Conservation (phyloP, 306 rosid genomes). For the Lathyrus aphaca region DNA sequence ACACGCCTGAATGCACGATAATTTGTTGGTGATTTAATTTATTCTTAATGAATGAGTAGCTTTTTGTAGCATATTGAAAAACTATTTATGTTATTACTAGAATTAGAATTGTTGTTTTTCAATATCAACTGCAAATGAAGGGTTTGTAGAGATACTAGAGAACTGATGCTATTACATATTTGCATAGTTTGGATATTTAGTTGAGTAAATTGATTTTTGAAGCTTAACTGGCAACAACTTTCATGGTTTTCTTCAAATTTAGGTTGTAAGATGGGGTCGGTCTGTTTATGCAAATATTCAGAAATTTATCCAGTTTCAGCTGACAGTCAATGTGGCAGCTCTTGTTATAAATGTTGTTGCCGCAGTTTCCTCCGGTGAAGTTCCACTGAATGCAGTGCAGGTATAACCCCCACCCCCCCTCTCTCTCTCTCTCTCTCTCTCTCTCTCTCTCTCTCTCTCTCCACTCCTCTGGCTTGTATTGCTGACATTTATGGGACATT, state of each 20-base stretch:
- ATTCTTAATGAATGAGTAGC: conserved; percentile 10
- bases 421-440: too few relatives aligned
- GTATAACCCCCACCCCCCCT: conserved; percentile 44
- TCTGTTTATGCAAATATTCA: conserved; percentile 98
- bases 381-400: conserved; percentile 98
- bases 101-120: conserved; percentile 15
- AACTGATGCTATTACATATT: conserved; percentile 15
- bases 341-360: conserved; percentile 91
- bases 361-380: conserved; percentile 83
- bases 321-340: conserved; percentile 97
- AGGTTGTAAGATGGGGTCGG: conserved; percentile 99
- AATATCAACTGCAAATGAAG: conserved; percentile 5
- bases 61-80: conserved; percentile 22
- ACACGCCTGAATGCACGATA: neutral
- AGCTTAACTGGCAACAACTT: conserved; percentile 1
- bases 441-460: neutral
- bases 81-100: conserved; percentile 14
- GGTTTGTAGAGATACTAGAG: conserved; percentile 7
- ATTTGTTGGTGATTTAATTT: neutral
- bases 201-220: conserved; percentile 14
- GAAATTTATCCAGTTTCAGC: conserved; percentile 99
- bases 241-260: conserved; percentile 30
- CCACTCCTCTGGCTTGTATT: conserved; percentile 13
- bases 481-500: conserved; percentile 10
- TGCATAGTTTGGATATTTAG: conserved; percentile 8